Conservation (phyloP, 2,329 filamentous ascomycete species). For the Aureobasidium leucospermi region DNA sequence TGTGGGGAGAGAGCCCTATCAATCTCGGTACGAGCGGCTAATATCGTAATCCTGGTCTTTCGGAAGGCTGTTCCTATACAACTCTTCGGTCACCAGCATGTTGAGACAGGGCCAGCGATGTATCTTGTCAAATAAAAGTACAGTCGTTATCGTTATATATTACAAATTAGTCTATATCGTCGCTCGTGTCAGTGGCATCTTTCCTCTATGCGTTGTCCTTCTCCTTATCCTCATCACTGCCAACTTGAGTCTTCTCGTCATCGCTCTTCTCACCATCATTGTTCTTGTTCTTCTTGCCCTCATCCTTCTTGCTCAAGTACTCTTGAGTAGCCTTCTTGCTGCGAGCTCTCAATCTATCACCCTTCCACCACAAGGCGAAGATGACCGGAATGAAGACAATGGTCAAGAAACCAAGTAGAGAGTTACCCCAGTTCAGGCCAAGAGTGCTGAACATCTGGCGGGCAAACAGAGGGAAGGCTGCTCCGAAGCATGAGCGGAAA, state of each 20-base stretch:
- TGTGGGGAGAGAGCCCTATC: no score
- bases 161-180: slow-evolving; percentile 5
- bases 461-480: slow-evolving; percentile 41
- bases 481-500: slow-evolving; percentile 50
- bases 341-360: background rate
- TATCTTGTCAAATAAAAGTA: no score
- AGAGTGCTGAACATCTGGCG: slow-evolving; percentile 12
- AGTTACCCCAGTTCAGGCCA: slow-evolving; percentile 10
- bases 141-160: background rate
- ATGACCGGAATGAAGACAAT: slow-evolving; percentile 12
- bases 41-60: no score
- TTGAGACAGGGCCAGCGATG: no score
- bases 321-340: slow-evolving; percentile 7
- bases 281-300: background rate
- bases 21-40: no score
- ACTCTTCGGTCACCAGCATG: no score
- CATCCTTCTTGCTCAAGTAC: background rate
- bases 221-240: slow-evolving; percentile 5
- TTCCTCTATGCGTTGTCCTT: background rate
- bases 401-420: slow-evolving; percentile 10
- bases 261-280: slow-evolving; percentile 2
- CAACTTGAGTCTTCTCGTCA: background rate
- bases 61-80: no score
- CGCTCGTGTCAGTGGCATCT: background rate
- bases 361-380: slow-evolving; percentile 5